phyloP scores from a whole-genome alignment of 2,329 filamentous ascomycete species.

The Emericellopsis cladophorae region DNA sequence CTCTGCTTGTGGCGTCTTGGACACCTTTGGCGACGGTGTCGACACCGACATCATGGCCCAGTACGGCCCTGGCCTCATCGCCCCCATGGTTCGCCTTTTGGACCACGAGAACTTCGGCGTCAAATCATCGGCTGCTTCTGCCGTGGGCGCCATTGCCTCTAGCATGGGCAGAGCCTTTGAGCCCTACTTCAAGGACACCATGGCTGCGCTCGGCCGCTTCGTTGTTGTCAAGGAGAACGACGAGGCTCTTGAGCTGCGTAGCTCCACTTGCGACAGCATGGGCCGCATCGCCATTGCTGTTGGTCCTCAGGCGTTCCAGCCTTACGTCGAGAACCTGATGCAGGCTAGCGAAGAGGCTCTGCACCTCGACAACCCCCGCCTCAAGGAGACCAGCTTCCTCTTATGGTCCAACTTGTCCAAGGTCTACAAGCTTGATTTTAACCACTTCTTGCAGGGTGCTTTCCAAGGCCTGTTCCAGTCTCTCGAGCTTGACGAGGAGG shows the following conservation, averaged over 20 bases:
- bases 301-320: constrained; percentile 75
- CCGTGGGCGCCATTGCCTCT: constrained; percentile 80
- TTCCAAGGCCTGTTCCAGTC: constrained; percentile 74
- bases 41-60: constrained; percentile 62
- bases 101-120: constrained; percentile 76
- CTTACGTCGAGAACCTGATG: constrained; percentile 85
- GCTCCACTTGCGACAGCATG: constrained; percentile 83
- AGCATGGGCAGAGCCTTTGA: constrained; percentile 73
- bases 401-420: constrained; percentile 91
- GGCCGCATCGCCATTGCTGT: constrained; percentile 86
- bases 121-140: constrained; percentile 80
- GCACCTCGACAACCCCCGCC: constrained; percentile 73
- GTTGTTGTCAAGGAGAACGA: constrained; percentile 79
- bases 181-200: constrained; percentile 84
- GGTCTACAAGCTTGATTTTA: constrained; percentile 78
- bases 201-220: constrained; percentile 77
- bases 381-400: constrained; percentile 94
- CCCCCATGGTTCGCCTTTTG: constrained; percentile 74
- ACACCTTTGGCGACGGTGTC: constrained; percentile 83
- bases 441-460: constrained; percentile 64
- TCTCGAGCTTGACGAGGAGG: constrained; percentile 78
- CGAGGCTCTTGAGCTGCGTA: constrained; percentile 80
- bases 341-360: constrained; percentile 84
- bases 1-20: constrained; percentile 78
- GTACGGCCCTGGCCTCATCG: constrained; percentile 74